Evolutionary conservation across 345 rosid genomes (phyloP), one percentile per base, ranked within the genome.

Genomic region (Salix dunnii): DNA sequence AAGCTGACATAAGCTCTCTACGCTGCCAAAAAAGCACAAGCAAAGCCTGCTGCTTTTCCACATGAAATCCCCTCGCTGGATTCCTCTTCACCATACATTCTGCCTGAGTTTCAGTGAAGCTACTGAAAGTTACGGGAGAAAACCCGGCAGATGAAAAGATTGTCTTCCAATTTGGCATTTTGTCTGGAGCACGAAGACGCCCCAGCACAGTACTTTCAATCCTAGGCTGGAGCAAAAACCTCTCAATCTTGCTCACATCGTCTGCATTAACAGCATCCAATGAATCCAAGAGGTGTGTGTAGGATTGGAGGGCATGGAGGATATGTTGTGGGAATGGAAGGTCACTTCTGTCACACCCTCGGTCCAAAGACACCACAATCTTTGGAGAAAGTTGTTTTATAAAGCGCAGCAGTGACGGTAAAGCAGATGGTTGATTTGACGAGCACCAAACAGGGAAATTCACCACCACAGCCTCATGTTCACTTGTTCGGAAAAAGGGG

Each of bases 11-110:
- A 63, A 95, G 92, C 74, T 95, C 99, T 74, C 90, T 83, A 69
- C 90, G 88, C 82, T 90, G 94, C 99, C 99, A 95, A 82, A 88
- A 93, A 43, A 95, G 89, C 53, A 88, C 92, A 23, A 95, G 96
- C 27, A 88, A 86, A 48, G 87, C 82, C 76, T 91, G 97, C 63
- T 87, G 86, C 83, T 90, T 95, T 84, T 91, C 99, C 25, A 91
- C 90, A 25, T 88, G 92, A 82, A 95, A 95, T 42, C 99, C 99
- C 84, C 89, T 83, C 23, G 78, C 90, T 11, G 80, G 86, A 67
- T 83, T 87, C 80, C 97, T 84, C 82, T 88, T 90, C 66, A 95
- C 78, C 81, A 95, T 83, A 76, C 90, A 90, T 68, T 93, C 97
- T 11, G 99, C 99, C 67, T 95, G 99, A 46, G 92, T 85, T 77